Base-by-base conservation (phyloP, 2,329 filamentous ascomycete species). In the Mycosphaerella sp. region DNA sequence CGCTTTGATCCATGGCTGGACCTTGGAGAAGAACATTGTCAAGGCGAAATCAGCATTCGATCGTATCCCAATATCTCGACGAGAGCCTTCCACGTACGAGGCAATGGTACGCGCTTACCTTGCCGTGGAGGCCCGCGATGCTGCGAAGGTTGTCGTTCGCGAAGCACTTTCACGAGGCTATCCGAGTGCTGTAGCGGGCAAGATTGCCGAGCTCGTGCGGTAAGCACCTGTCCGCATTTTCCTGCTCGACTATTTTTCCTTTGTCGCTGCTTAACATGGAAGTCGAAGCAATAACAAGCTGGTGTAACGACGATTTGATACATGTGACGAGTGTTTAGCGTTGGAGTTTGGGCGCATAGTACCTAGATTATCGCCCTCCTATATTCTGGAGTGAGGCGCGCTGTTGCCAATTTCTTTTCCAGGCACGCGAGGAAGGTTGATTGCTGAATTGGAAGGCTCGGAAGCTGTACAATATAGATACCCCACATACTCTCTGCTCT, bases 21-120 rank as follows among this genome's bases (percentile, higher is more conserved):
- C 92, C 21, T 80, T 85, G 11, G 87, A 87, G 69, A 86, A 86
- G 72, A 81, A 95, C 59, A 87, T 97, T 43, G 73, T 76, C 56
- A 91, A 89, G 72, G 88, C 90, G 14, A 83, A 85, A 67, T 75
- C 80, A 23, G 84, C 96, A 58, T 98, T 95, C 69, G 80, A 87
- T 55, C 78, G 80, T n/a, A 84, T 98, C 3, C 81, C 84, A 7
- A 80, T 82, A 29, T 80, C 84, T 51, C 90, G 85, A 74, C 85
- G 93, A 54, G 93, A 98, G 76, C 93, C 93, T 3, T 96, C 90
- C 76, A 98, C 93, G 4, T 98, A 98, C 71, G 93, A 98, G 74
- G 91, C 92, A 40, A 98, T 98, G 93, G 95, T 91, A 4, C 82
- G 93, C 44, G 93, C 93, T 0, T 96, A 86, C 73, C 81, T 98